phyloP scores from a whole-genome alignment of 139 green algal genomes.

The Chlamydomonas schloesseri region DNA sequence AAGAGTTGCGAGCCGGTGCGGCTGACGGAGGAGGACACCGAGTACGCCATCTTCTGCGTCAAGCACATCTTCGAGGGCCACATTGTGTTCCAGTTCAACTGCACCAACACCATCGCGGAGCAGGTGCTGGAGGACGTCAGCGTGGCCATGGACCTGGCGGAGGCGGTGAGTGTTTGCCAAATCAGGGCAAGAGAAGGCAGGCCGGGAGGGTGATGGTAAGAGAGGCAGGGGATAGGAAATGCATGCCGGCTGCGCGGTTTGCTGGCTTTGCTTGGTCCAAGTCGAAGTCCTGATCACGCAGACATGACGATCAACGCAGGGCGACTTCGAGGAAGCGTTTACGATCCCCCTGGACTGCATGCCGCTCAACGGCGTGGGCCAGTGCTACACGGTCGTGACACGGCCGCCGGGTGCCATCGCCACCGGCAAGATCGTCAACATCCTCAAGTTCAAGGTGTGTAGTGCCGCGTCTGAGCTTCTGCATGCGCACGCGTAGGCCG shows the following conservation, averaged over 20 bases:
- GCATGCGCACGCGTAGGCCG: too few species aligned
- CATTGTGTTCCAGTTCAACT: constrained; percentile 97
- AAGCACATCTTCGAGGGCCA: constrained; percentile 93
- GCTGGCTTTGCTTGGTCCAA: too few species aligned
- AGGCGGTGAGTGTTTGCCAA: constrained; percentile 74
- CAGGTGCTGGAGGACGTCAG: constrained; percentile 92
- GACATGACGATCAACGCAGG: too few species aligned
- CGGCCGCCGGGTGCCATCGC: constrained; percentile 66
- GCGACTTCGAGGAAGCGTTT: constrained; percentile 87
- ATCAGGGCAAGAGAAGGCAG: too few species aligned
- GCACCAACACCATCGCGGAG: constrained; percentile 97
- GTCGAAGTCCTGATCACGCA: too few species aligned
- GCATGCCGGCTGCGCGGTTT: background rate
- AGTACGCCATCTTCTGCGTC: constrained; percentile 90
- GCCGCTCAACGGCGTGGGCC: constrained; percentile 81
- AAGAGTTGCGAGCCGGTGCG: constrained; percentile 83
- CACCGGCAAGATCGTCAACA: constrained; percentile 78
- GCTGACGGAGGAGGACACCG: constrained; percentile 94
- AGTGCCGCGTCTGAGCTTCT: background rate
- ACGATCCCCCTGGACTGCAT: constrained; percentile 86
- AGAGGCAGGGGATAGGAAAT: background rate
- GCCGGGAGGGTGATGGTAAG: background rate
- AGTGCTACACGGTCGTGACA: constrained; percentile 86
- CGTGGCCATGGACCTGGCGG: constrained; percentile 91
- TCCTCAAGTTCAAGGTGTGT: constrained; percentile 91